These are phyloP conservation scores for Marasmius oreades DNA, from an alignment of 1,284 basidiomycete species.

Conservation along the genomic window DNA sequence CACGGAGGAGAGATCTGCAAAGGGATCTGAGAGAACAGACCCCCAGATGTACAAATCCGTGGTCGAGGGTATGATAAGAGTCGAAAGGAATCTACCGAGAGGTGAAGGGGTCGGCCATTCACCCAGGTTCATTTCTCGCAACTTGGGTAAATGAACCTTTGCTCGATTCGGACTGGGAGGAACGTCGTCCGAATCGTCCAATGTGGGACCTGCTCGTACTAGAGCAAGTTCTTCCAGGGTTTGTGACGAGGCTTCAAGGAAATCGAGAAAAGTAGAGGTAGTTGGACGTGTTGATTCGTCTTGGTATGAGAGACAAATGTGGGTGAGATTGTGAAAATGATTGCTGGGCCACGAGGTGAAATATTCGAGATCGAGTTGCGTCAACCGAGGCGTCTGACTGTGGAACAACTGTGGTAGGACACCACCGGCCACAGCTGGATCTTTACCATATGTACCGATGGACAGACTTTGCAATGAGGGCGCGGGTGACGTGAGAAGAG, in stretches of 20 bases:
- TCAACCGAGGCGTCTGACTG: conserved; percentile 12
- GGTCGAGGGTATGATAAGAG: conserved; percentile 8
- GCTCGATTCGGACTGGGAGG: conserved; percentile 1
- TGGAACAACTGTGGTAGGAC: conserved; percentile 12
- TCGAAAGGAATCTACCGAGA: conserved; percentile 13
- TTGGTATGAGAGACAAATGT: conserved; percentile 17
- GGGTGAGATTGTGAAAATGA: conserved; percentile 16
- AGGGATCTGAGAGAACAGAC: conserved; percentile 1
- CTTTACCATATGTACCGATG: conserved; percentile 1
- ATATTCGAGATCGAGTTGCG: conserved; percentile 14
- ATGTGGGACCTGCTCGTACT: conserved; percentile 15
- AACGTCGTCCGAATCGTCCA: conserved; percentile 3
- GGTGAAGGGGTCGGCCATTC: conserved; percentile 10
- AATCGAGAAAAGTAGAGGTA: conserved; percentile 17
- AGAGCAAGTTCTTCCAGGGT: conserved; percentile 15
- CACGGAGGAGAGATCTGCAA: conserved; percentile 6
- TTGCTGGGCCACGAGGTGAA: conserved; percentile 15
- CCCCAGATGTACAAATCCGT: conserved; percentile 17
- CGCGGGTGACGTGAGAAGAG: background rate
- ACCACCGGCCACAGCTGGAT: background rate
- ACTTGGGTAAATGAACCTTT: conserved; percentile 6
- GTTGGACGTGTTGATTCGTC: conserved; percentile 7
- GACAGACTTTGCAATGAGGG: conserved; percentile 7
- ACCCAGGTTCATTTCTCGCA: conserved; percentile 14
- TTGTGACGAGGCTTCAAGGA: conserved; percentile 13